Percentiles rank a stretch among this genome's conserved stretches.
These are phyloP conservation scores for Zoysia matrella DNA, from an alignment of 202 grass and related monocot species.

Conservation along the genomic window DNA sequence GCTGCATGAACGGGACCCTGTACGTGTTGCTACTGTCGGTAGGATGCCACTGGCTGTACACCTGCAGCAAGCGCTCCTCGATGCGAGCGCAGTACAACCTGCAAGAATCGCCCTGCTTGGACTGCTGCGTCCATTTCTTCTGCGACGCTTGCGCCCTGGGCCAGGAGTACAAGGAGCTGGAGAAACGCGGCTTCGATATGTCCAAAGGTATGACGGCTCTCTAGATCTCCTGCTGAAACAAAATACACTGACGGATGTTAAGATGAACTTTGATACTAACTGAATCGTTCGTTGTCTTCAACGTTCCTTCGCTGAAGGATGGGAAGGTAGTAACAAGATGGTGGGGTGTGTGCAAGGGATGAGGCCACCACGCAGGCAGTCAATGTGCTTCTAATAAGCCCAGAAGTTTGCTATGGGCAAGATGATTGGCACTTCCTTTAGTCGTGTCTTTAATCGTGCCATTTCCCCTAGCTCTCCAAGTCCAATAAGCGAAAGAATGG, in stretches of 20 bases:
- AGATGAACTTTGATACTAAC: background rate
- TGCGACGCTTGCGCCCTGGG: constrained; percentile 58
- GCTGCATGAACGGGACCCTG: constrained; percentile 45
- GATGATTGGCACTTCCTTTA: constrained; percentile 2
- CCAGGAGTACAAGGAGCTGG: constrained; percentile 72
- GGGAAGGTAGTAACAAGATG: constrained; percentile 57
- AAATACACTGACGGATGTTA: background rate
- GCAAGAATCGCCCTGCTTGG: constrained; percentile 55
- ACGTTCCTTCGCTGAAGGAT: constrained; percentile 41
- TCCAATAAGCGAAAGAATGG: constrained; percentile 3
- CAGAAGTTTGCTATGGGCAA: background rate
- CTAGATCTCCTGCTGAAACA: constrained; percentile 7
- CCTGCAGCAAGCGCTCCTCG: constrained; percentile 59
- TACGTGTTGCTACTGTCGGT: constrained; percentile 31
- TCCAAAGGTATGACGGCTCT: constrained; percentile 40
- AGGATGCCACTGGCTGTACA: constrained; percentile 45
- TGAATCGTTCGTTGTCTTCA: constrained; percentile 6
- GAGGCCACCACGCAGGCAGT: constrained; percentile 48
- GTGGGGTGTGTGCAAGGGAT: constrained; percentile 51
- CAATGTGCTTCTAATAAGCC: constrained; percentile 51
- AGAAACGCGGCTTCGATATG: constrained; percentile 60
- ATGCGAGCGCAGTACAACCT: constrained; percentile 59
- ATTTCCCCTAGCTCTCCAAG: background rate
- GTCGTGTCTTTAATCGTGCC: background rate
- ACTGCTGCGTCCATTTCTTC: constrained; percentile 69